A percentile compares a stretch with the other conserved stretches of the same genome.
phyloP scores from a whole-genome alignment of 352 stramenopile genomes.

The Ochromonadaceae sp. region DNA sequence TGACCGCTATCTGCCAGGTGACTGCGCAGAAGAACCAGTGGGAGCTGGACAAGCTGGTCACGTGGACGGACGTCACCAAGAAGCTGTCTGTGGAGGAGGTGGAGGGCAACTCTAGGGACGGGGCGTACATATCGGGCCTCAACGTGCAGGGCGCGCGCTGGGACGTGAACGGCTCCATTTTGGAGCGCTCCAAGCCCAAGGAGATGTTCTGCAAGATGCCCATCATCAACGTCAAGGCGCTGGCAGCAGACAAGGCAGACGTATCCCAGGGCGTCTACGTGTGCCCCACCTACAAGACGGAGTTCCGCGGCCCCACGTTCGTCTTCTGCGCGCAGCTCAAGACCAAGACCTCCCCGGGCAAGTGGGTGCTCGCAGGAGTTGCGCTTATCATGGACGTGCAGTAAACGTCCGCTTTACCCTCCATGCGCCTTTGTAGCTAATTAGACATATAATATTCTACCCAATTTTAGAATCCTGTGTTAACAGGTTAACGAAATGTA shows the following conservation, averaged over 20 bases:
- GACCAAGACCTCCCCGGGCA: slow-evolving; percentile 75
- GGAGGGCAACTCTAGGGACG: slow-evolving; percentile 45
- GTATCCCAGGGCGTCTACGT: slow-evolving; percentile 75
- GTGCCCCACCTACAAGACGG: slow-evolving; percentile 92
- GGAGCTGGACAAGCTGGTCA: slow-evolving; percentile 90
- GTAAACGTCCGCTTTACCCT: no score
- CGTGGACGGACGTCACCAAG: slow-evolving; percentile 87
- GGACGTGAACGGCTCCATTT: slow-evolving; percentile 67
- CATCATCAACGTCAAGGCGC: slow-evolving; percentile 91
- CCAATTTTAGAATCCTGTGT: no score
- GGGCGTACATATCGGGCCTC: slow-evolving; percentile 83
- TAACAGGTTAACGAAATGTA: no score
- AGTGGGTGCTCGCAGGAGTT: slow-evolving; percentile 87
- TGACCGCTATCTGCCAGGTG: slow-evolving; percentile 91
- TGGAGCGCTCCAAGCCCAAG: slow-evolving; percentile 86
- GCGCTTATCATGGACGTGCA: slow-evolving; percentile 81
- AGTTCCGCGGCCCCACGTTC: slow-evolving; percentile 83
- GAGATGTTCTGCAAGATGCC: slow-evolving; percentile 96
- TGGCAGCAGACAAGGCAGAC: slow-evolving; percentile 82
- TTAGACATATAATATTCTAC: no score
- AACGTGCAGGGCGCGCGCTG: slow-evolving; percentile 87
- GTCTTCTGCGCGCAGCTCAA: slow-evolving; percentile 94
- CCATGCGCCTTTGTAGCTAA: no score
- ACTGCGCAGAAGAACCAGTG: slow-evolving; percentile 91
- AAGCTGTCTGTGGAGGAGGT: slow-evolving; percentile 64